Conservation (phyloP, 768 basidiomycete species). For the Lactarius vividus region DNA sequence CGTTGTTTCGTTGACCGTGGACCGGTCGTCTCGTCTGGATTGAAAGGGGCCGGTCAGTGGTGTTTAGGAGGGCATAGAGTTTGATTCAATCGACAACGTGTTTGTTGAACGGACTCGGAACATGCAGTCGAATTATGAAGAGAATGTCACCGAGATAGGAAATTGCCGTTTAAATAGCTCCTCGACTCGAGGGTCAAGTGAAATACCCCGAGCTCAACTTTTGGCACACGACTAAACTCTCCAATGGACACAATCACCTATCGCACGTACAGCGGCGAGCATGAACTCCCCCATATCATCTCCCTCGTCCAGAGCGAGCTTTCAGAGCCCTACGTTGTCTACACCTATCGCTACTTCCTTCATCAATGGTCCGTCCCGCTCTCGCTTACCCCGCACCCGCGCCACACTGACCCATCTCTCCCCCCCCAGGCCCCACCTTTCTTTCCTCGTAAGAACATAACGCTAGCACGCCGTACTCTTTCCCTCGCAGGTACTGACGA, state of each 20-base stretch:
- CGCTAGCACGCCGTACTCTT: background rate
- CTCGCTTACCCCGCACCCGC: constrained; percentile 15
- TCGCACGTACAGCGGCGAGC: constrained; percentile 71
- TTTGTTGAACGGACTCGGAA: background rate
- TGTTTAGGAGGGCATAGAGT: background rate
- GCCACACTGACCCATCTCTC: constrained; percentile 29
- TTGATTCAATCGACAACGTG: background rate
- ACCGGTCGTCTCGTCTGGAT: background rate
- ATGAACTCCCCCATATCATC: constrained; percentile 82
- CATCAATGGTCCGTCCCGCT: constrained; percentile 80
- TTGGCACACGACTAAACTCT: constrained; percentile 7
- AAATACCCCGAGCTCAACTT: background rate
- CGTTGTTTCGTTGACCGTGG: background rate
- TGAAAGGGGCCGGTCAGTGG: background rate
- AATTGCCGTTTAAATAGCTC: background rate
- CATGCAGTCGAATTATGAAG: background rate
- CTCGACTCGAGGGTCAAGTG: too few relatives aligned
- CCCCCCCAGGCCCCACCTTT: constrained; percentile 75
- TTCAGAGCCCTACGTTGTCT: constrained; percentile 93
- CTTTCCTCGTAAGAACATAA: constrained; percentile 58
- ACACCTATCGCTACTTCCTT: constrained; percentile 96
- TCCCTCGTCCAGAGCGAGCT: constrained; percentile 86
- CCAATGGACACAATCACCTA: constrained; percentile 40
- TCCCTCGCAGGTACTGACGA: background rate
- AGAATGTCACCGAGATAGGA: background rate